These are phyloP conservation scores for Scytalidium lignicola DNA, from an alignment of 2,329 filamentous ascomycete genomes.

Conservation along the genomic window DNA sequence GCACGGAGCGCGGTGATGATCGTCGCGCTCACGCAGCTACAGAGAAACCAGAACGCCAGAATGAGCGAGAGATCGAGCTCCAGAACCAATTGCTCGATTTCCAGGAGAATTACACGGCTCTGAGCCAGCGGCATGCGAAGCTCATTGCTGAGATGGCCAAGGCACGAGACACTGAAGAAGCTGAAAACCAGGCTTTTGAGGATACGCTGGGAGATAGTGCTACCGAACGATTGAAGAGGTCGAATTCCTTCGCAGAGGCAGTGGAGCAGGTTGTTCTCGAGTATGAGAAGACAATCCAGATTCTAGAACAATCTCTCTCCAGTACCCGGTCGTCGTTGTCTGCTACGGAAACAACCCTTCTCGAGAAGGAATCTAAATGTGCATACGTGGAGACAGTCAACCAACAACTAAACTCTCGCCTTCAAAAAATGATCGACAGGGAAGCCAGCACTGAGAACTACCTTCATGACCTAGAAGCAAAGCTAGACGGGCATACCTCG, in stretches of 20 bases:
- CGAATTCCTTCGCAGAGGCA: slow-evolving; percentile 91
- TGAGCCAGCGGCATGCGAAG: slow-evolving; percentile 91
- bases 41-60: slow-evolving; percentile 73
- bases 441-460: slow-evolving; percentile 91
- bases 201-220: slow-evolving; percentile 70
- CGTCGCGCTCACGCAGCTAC: slow-evolving; percentile 50
- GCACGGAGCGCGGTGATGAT: slow-evolving; percentile 57
- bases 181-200: slow-evolving; percentile 52
- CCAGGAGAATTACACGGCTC: slow-evolving; percentile 89
- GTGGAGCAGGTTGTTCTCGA: slow-evolving; percentile 95
- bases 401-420: slow-evolving; percentile 76
- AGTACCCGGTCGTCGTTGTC: slow-evolving; percentile 81
- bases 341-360: slow-evolving; percentile 74
- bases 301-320: slow-evolving; percentile 83
- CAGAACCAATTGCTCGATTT: slow-evolving; percentile 90
- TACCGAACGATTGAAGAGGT: slow-evolving; percentile 84
- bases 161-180: slow-evolving; percentile 65
- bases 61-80: slow-evolving; percentile 80
- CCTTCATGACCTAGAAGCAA: slow-evolving; percentile 83
- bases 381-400: slow-evolving; percentile 92
- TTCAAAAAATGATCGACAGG: slow-evolving; percentile 91
- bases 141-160: slow-evolving; percentile 90
- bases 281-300: slow-evolving; percentile 98
- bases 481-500: slow-evolving; percentile 82
- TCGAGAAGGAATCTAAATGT: slow-evolving; percentile 92